Percentiles rank a stretch among this genome's conserved stretches.
Evolutionary conservation across 2,329 filamentous ascomycete species (phyloP).

Genomic region (Nemania abortiva): DNA sequence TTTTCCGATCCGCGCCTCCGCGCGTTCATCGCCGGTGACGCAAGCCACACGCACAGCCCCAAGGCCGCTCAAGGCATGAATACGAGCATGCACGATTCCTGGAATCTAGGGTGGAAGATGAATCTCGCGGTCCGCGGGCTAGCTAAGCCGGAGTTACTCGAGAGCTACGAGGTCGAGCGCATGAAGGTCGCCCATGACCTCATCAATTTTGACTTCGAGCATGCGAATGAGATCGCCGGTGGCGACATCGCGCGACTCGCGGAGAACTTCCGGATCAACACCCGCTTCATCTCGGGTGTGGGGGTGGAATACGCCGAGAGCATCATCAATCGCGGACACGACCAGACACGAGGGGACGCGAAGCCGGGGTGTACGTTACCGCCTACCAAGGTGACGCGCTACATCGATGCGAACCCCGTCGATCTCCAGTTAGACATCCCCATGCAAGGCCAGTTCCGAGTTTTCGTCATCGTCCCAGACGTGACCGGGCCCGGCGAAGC

Average conservation of each 20-base stretch:
- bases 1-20: slow-evolving; percentile 73
- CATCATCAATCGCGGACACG: slow-evolving; percentile 60
- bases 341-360: slow-evolving; percentile 59
- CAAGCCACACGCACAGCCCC: slow-evolving; percentile 72
- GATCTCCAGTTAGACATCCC: slow-evolving; percentile 83
- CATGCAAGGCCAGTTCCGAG: slow-evolving; percentile 80
- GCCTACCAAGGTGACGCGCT: slow-evolving; percentile 78
- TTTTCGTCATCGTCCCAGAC: slow-evolving; percentile 77
- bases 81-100: slow-evolving; percentile 68
- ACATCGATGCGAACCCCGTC: slow-evolving; percentile 82
- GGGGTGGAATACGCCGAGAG: slow-evolving; percentile 72
- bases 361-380: slow-evolving; percentile 69
- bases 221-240: slow-evolving; percentile 68
- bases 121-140: slow-evolving; percentile 67
- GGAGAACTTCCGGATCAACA: slow-evolving; percentile 76
- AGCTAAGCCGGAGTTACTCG: slow-evolving; percentile 65
- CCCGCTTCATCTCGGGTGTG: slow-evolving; percentile 79
- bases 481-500: slow-evolving; percentile 62
- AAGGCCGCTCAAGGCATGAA: slow-evolving; percentile 73
- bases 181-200: slow-evolving; percentile 70
- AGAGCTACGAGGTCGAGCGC: slow-evolving; percentile 73
- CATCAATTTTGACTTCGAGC: slow-evolving; percentile 69
- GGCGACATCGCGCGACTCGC: slow-evolving; percentile 74
- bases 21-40: slow-evolving; percentile 75
- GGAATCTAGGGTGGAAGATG: slow-evolving; percentile 60